phyloP scores from a whole-genome alignment of 768 basidiomycete species.

The Termitomyces sp. region DNA sequence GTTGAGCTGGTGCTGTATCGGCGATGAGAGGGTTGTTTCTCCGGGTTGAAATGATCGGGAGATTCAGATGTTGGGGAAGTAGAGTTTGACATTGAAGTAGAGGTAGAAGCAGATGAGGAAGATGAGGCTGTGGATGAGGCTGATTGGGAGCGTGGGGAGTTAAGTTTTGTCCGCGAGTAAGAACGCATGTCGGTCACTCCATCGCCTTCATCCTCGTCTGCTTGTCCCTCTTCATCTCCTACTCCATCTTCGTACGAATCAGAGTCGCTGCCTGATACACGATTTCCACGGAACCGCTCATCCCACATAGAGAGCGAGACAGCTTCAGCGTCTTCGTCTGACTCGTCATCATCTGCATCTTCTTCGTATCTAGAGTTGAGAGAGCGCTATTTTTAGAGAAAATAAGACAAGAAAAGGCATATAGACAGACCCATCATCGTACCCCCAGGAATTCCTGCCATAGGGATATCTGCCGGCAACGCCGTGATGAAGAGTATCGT shows the following conservation, averaged over 20 bases:
- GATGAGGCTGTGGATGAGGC: conserved; percentile 43
- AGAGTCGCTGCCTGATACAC: conserved; percentile 36
- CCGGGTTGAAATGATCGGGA: conserved; percentile 13
- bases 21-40: conserved; percentile 17
- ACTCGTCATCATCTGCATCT: conserved; percentile 58
- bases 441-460: conserved; percentile 34
- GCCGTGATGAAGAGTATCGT: conserved; percentile 2
- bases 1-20: conserved; percentile 20
- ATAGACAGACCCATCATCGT: conserved; percentile 60
- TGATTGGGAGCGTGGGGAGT: conserved; percentile 38
- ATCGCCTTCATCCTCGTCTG: conserved; percentile 32
- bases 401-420: conserved; percentile 1
- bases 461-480: conserved; percentile 16
- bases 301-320: conserved; percentile 24
- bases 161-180: conserved; percentile 16
- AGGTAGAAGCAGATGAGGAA: conserved; percentile 34
- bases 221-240: conserved; percentile 27
- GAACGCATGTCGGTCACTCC: conserved; percentile 65
- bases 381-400: not conserved
- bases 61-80: conserved; percentile 24
- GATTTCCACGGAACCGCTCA: conserved; percentile 19
- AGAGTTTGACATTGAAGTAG: conserved; percentile 23
- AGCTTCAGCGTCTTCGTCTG: conserved; percentile 40
- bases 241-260: conserved; percentile 32
- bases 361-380: conserved; percentile 55